Evolutionary conservation across 192 early-diverging fungal genomes (phyloP).

Genomic region (Podila epicladia): DNA sequence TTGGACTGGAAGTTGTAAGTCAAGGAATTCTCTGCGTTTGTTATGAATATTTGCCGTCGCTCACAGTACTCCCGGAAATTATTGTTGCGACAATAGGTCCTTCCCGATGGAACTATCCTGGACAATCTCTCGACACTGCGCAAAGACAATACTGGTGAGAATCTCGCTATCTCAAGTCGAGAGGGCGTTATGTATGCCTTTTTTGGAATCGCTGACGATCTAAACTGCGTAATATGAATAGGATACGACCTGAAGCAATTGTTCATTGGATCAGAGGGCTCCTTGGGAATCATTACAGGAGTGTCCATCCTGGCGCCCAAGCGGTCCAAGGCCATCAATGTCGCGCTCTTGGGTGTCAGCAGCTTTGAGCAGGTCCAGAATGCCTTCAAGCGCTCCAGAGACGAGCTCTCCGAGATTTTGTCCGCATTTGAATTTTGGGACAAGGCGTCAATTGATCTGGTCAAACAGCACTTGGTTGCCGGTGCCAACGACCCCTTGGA

Average conservation of each 20-base stretch:
- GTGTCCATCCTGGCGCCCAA: constrained; percentile 89
- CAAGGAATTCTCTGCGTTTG: too few species aligned
- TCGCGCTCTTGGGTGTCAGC: constrained; percentile 84
- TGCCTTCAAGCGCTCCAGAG: constrained; percentile 81
- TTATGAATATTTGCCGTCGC: too few species aligned
- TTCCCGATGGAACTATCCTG: constrained; percentile 92
- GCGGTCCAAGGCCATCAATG: constrained; percentile 75
- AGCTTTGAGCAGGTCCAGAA: constrained; percentile 86
- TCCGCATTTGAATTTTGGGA: constrained; percentile 99
- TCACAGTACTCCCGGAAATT: not conserved
- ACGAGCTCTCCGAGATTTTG: constrained; percentile 90
- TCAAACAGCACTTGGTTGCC: constrained; percentile 76
- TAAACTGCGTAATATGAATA: not conserved
- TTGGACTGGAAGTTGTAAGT: constrained; percentile 91
- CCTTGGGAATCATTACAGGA: constrained; percentile 92
- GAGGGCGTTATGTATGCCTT: too few species aligned
- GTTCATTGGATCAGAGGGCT: constrained; percentile 97
- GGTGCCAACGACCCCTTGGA: constrained; percentile 74
- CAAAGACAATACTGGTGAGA: constrained; percentile 95
- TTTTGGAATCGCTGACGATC: too few species aligned
- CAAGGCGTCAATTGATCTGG: constrained; percentile 73
- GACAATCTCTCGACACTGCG: constrained; percentile 86
- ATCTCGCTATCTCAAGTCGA: too few species aligned
- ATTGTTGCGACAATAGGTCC: constrained; percentile 53
- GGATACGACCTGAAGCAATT: constrained; percentile 95